Conservation (phyloP, 108 stramenopile species). For the Cyclostephanos invisitatus region DNA sequence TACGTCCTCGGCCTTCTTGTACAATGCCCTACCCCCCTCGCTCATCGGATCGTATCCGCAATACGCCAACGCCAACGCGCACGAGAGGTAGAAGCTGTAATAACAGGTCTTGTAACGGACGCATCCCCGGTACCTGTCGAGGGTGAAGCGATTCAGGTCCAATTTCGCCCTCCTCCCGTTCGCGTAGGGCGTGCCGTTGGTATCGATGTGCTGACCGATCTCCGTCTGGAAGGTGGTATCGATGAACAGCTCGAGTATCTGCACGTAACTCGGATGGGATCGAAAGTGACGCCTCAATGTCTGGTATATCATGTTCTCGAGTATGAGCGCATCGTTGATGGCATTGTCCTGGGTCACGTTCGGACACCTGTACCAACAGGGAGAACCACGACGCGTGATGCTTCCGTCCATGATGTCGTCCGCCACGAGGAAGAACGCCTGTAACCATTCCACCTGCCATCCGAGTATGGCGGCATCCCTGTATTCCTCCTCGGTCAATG, state of each 20-base stretch:
- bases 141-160: conserved; percentile 80
- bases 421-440: conserved; percentile 98
- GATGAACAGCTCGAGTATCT: conserved; percentile 81
- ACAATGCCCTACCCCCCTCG: conserved; percentile 20
- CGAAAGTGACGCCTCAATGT: conserved; percentile 85
- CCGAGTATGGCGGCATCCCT: conserved; percentile 76
- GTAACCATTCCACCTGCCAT: conserved; percentile 95
- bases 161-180: conserved; percentile 59
- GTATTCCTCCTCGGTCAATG: conserved; percentile 55
- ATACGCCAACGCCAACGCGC: conserved; percentile 85
- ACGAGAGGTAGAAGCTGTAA: conserved; percentile 96
- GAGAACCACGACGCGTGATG: conserved; percentile 94
- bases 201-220: conserved; percentile 94
- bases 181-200: conserved; percentile 63
- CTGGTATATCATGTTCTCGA: conserved; percentile 92
- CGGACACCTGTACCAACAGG: conserved; percentile 92
- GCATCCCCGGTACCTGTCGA: conserved; percentile 84
- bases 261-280: conserved; percentile 73
- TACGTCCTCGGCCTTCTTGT: conserved; percentile 66
- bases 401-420: conserved; percentile 99
- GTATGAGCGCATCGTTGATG: conserved; percentile 94
- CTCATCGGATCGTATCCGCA: conserved; percentile 47
- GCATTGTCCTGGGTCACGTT: conserved; percentile 88
- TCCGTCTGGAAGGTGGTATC: conserved; percentile 93
- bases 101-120: conserved; percentile 99